These are phyloP conservation scores for Rhynchosporium agropyri DNA, from an alignment of 2,329 filamentous ascomycete species.

Conservation along the genomic window DNA sequence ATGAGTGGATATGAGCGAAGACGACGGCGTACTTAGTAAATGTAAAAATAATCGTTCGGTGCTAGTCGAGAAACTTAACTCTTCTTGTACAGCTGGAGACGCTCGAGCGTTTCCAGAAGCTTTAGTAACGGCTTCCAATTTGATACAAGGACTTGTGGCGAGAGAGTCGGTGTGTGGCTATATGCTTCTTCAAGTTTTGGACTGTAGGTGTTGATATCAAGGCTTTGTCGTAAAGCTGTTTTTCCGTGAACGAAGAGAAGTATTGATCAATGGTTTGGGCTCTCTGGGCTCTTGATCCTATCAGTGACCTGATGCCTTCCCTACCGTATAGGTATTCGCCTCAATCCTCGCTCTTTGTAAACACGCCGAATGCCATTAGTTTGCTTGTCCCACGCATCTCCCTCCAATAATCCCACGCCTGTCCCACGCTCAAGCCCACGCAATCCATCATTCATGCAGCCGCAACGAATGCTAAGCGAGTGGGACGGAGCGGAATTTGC, in stretches of 20 bases:
- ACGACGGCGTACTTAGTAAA: slow-evolving; percentile 3
- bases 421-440: slow-evolving; percentile 1
- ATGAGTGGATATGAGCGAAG: not conserved
- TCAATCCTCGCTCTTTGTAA: slow-evolving; percentile 1
- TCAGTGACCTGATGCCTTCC: too few relatives aligned
- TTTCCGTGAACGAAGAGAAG: too few relatives aligned
- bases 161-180: not conserved
- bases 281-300: too few relatives aligned
- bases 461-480: slow-evolving; percentile 3
- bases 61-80: not conserved
- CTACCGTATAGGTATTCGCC: too few relatives aligned
- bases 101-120: slow-evolving; percentile 7
- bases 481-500: not conserved
- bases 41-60: slow-evolving; percentile 16
- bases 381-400: slow-evolving; percentile 11
- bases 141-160: slow-evolving; percentile 3
- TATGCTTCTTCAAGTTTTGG: not conserved
- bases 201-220: too few relatives aligned
- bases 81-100: slow-evolving; percentile 1
- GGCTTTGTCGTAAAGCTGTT: too few relatives aligned
- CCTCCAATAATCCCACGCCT: slow-evolving; percentile 8
- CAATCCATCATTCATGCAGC: slow-evolving; percentile 1
- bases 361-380: slow-evolving; percentile 3
- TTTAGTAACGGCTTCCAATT: slow-evolving; percentile 3
- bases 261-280: too few relatives aligned